phyloP scores from a whole-genome alignment of 2,329 filamentous ascomycete genomes.

The Lizonia empirigonia region DNA sequence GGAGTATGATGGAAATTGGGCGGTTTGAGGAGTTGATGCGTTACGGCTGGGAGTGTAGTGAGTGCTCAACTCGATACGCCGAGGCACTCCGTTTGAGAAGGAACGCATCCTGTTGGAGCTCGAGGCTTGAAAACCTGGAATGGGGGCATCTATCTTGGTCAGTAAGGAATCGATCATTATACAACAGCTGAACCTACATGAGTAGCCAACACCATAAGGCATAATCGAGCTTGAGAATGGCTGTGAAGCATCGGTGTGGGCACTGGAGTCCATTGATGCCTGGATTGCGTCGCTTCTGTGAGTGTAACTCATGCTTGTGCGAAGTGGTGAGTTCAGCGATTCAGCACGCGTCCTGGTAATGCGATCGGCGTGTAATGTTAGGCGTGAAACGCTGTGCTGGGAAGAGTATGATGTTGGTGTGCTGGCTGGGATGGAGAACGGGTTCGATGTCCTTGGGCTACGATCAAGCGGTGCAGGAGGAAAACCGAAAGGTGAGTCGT shows the following conservation, averaged over 20 bases:
- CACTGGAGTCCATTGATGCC: conserved; percentile 30
- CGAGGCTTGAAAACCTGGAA: conserved; percentile 49
- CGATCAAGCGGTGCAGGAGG: conserved; percentile 42
- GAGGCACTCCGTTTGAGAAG: conserved; percentile 47
- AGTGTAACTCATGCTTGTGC: conserved; percentile 55
- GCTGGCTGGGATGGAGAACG: conserved; percentile 46
- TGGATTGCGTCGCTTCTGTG: conserved; percentile 31
- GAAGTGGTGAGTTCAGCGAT: conserved; percentile 51
- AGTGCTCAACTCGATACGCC: conserved; percentile 50
- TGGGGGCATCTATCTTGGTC: conserved; percentile 42
- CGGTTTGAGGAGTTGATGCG: conserved; percentile 47
- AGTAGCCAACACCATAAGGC: conserved; percentile 49
- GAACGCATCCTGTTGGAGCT: conserved; percentile 48
- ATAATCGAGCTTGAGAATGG: conserved; percentile 44
- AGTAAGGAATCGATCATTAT: conserved; percentile 9
- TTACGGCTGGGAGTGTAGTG: conserved; percentile 46
- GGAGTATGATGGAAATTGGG: conserved; percentile 49
- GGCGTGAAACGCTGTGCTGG: conserved; percentile 50
- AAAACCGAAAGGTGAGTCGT: conserved; percentile 51
- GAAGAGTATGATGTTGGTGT: conserved; percentile 43
- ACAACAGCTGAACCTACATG: conserved; percentile 31
- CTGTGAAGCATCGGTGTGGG: conserved; percentile 32
- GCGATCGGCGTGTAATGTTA: conserved; percentile 52
- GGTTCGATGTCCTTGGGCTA: conserved; percentile 48
- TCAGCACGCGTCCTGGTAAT: conserved; percentile 50